These are phyloP conservation scores for Periconia macrospinosa DNA, from an alignment of 2,329 filamentous ascomycete genomes.

Conservation along the genomic window DNA sequence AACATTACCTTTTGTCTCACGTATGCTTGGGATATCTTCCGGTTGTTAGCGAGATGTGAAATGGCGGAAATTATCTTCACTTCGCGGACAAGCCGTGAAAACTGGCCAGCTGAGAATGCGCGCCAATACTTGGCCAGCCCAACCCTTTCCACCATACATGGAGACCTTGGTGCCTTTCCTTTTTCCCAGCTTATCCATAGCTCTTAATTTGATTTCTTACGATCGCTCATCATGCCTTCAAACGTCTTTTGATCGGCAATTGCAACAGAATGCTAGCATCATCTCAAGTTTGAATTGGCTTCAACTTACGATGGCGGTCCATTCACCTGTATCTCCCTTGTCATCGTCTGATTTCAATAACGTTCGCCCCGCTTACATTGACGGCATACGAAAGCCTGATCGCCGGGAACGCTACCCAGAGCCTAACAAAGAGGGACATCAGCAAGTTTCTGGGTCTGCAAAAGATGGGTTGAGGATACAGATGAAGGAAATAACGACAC, in stretches of 20 bases:
- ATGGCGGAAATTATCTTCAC: background rate
- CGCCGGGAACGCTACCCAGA: slow-evolving; percentile 12
- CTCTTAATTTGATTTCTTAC: background rate
- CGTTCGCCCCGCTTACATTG: slow-evolving; percentile 16
- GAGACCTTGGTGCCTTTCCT: background rate
- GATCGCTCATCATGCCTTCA: background rate
- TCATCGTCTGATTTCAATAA: slow-evolving; percentile 19
- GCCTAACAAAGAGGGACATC: slow-evolving; percentile 7
- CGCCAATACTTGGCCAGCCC: background rate
- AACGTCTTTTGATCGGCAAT: slow-evolving; percentile 1
- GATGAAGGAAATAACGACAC: slow-evolving; percentile 24
- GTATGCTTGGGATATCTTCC: background rate
- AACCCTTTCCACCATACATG: background rate
- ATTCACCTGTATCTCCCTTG: slow-evolving; percentile 13
- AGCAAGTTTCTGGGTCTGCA: slow-evolving; percentile 15
- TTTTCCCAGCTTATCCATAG: background rate
- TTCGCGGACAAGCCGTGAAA: background rate
- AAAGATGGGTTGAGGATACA: slow-evolving; percentile 30
- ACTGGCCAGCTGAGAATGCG: background rate
- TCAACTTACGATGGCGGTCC: slow-evolving; percentile 2
- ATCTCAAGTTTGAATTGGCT: background rate
- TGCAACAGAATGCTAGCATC: slow-evolving; percentile 2
- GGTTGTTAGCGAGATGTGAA: background rate
- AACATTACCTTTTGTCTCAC: background rate
- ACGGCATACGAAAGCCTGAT: slow-evolving; percentile 18